A percentile compares a stretch with the other conserved stretches of the same genome.
phyloP scores from a whole-genome alignment of 192 early-diverging fungal genomes.

The Fimicolochytrium jonesii region DNA sequence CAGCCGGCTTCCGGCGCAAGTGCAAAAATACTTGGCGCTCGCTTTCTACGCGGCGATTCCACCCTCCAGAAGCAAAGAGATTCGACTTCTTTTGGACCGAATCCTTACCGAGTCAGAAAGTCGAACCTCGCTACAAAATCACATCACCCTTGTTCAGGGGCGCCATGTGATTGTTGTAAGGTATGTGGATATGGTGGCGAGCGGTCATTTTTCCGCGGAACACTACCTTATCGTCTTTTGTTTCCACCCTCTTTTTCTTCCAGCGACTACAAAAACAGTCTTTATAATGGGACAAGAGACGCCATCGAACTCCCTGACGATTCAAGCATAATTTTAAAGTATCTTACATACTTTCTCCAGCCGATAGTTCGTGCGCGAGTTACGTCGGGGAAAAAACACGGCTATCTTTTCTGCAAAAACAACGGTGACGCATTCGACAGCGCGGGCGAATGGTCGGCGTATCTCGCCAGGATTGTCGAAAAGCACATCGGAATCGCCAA shows the following conservation, averaged over 20 bases:
- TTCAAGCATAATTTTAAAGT: not conserved
- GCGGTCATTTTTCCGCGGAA: not conserved
- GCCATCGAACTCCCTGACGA: slow-evolving; percentile 11
- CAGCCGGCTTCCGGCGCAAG: not conserved
- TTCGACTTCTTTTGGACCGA: not conserved
- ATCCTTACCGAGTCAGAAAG: not conserved
- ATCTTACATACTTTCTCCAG: not conserved
- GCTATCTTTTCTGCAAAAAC: slow-evolving; percentile 11
- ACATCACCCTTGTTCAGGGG: not conserved
- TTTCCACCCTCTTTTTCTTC: not conserved
- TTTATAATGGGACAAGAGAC: too few relatives aligned
- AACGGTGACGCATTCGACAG: not conserved
- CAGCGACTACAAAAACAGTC: slow-evolving; percentile 1
- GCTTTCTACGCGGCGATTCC: slow-evolving; percentile 1
- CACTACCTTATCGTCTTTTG: not conserved
- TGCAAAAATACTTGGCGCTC: not conserved
- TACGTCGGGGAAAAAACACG: not conserved
- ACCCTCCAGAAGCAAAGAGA: not conserved
- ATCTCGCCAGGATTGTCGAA: slow-evolving; percentile 6
- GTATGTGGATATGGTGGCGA: not conserved
- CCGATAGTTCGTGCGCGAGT: not conserved
- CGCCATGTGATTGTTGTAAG: not conserved
- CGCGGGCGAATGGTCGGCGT: slow-evolving; percentile 8
- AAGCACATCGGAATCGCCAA: not conserved
- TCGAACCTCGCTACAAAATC: not conserved